A percentile compares a stretch with the other conserved stretches of the same genome.
phyloP scores from a whole-genome alignment of 2,329 filamentous ascomycete genomes.

The Paecilomyces fulvus region DNA sequence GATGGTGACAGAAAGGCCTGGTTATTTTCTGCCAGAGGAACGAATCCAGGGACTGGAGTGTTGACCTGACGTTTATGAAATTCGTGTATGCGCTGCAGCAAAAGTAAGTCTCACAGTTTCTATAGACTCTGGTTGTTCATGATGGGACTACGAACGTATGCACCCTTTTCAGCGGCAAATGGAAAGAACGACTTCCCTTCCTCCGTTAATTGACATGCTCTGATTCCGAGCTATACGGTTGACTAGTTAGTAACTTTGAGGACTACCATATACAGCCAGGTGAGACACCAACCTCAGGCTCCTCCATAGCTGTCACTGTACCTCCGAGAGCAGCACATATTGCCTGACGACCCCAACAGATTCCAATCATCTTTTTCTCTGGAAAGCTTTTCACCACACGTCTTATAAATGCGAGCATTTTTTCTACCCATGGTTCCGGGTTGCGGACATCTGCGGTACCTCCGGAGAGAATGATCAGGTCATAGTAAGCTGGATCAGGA shows the following conservation, averaged over 20 bases:
- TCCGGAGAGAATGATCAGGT: conserved; percentile 38
- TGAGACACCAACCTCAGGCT: not conserved
- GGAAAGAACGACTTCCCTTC: conserved; percentile 32
- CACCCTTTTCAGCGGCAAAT: conserved; percentile 5
- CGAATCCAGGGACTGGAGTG: conserved; percentile 24
- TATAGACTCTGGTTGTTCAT: conserved; percentile 32
- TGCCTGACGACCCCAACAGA: conserved; percentile 42
- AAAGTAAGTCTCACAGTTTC: not conserved
- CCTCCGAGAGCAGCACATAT: conserved; percentile 27
- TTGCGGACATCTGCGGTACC: conserved; percentile 25
- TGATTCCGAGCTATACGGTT: conserved; percentile 27
- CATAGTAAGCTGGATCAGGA: conserved; percentile 32
- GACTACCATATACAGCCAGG: conserved; percentile 15
- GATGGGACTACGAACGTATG: conserved; percentile 9
- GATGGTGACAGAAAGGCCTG: conserved; percentile 33
- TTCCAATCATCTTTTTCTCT: conserved; percentile 26
- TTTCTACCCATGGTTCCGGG: conserved; percentile 37
- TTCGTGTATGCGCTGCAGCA: not conserved
- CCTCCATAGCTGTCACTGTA: conserved; percentile 20
- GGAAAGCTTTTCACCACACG: conserved; percentile 20
- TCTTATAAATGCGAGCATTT: conserved; percentile 33
- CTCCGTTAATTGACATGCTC: conserved; percentile 27
- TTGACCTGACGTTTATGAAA: conserved; percentile 31
- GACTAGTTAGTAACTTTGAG: not conserved
- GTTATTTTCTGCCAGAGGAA: conserved; percentile 27